phyloP scores from a whole-genome alignment of 208 protist genomes.

The Acanthamoeba divionensis region DNA sequence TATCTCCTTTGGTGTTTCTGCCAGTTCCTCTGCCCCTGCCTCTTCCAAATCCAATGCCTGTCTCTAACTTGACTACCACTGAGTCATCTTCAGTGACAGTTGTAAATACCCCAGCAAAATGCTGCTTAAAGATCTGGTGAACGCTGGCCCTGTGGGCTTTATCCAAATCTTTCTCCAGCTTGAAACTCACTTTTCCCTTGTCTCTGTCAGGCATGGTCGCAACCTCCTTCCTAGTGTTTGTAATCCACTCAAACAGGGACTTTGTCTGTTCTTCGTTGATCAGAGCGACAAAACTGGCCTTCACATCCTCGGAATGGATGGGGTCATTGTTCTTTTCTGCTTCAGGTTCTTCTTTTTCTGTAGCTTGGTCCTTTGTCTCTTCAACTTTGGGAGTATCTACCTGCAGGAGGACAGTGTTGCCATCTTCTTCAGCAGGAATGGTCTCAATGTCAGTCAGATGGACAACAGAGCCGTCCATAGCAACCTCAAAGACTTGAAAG shows the following conservation, averaged over 20 bases:
- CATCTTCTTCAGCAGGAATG: not conserved
- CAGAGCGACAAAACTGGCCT: too few species aligned
- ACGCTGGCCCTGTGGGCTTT: not conserved
- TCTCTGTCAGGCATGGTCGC: not conserved
- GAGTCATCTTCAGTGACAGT: slow-evolving; percentile 6
- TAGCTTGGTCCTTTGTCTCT: not conserved
- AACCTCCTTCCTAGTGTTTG: not conserved
- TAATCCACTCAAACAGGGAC: too few species aligned
- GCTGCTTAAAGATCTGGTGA: not conserved
- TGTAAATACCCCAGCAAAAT: slow-evolving; percentile 9
- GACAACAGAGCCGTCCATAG: not conserved
- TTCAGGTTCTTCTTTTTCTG: not conserved
- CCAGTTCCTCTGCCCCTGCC: not conserved
- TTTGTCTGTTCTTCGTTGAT: too few species aligned
- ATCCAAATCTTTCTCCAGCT: not conserved
- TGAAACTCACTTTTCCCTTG: not conserved
- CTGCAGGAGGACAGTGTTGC: too few species aligned
- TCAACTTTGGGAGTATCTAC: not conserved
- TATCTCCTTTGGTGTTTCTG: not conserved
- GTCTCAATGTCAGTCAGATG: slow-evolving; percentile 6
- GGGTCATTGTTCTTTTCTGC: not conserved
- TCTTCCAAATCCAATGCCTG: not conserved
- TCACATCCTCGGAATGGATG: not conserved
- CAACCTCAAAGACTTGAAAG: slow-evolving; percentile 30
- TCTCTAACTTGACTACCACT: slow-evolving; percentile 38